Evolutionary conservation across 129 eudicot genomes (phyloP), one percentile per base, ranked within the genome.

Genomic region (Centrapalus pauciflorus): DNA sequence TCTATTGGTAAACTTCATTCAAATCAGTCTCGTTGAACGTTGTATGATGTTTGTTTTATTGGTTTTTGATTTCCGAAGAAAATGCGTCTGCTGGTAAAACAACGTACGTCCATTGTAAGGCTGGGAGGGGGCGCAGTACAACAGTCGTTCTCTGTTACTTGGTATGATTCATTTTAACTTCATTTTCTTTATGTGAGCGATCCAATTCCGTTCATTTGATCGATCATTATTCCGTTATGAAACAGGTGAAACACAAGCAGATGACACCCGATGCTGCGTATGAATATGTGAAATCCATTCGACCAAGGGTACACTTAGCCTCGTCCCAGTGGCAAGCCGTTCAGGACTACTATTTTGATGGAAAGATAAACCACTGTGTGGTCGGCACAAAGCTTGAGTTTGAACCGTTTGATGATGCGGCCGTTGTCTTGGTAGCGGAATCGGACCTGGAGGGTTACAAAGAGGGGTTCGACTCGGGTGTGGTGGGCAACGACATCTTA

Each of bases 121-220:
- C 96, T 35, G 95, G 96, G 29, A 76, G 96, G 40, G 96, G 96
- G 12, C 90, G 96, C 49, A 89, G 96, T 64, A 89, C 96, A 19
- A 89, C 96, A 8, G 71, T 89, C 37, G 94, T 89, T 43, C 79
- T 89, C 27, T 85, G 96, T 77, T 89, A 89, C 74, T 72, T 89
- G 90, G 96, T 89, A 76, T 5, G 78, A n/a, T n/a, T n/a, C 46
- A 57, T 28, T 13, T 7, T 6, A 64, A 24, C 71, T 8, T 37
- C 28, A 35, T 32, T 43, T 0, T 16, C 12, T 27, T 14, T 7
- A 41, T 4, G 43, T 33, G 17, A 49, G 7, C 4, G 0, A 48
- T 30, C 25, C 28, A 24, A 21, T 20, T 37, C 17, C 7, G 0
- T 23, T 21, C 6, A 8, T 50, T 33, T 41, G 56, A 37, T n/a